Evolutionary conservation across 2,329 filamentous ascomycete species (phyloP).

Genomic region (Sarocladiaceae sp.): DNA sequence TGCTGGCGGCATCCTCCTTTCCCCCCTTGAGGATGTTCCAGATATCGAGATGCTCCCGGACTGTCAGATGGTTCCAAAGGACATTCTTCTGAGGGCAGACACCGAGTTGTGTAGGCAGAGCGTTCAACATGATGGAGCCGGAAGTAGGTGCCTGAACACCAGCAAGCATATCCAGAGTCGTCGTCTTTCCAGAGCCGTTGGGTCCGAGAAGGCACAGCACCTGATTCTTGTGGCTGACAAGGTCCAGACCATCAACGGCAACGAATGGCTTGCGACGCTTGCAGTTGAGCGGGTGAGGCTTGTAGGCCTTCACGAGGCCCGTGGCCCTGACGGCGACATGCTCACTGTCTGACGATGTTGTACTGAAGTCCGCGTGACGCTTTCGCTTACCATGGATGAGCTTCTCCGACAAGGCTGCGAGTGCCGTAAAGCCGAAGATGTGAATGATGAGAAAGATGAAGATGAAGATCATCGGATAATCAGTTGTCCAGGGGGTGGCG

Average conservation of each 20-base stretch:
- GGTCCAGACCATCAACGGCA: conserved; percentile 58
- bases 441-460: conserved; percentile 28
- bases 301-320: conserved; percentile 29
- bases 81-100: conserved; percentile 64
- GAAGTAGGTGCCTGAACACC: conserved; percentile 58
- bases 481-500: neutral
- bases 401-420: conserved; percentile 28
- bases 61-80: conserved; percentile 62
- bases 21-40: conserved; percentile 58
- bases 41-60: conserved; percentile 59
- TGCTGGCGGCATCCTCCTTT: conserved; percentile 35
- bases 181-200: conserved; percentile 69
- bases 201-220: conserved; percentile 65
- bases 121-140: conserved; percentile 54
- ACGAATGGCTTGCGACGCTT: conserved; percentile 28
- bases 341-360: conserved; percentile 10
- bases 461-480: conserved; percentile 16
- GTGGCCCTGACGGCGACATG: conserved; percentile 15
- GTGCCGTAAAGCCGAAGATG: conserved; percentile 26
- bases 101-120: conserved; percentile 18
- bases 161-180: conserved; percentile 63
- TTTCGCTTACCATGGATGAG: conserved; percentile 26
- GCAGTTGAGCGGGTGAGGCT: conserved; percentile 21
- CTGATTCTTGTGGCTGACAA: conserved; percentile 55
- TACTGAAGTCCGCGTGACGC: conserved; percentile 12